These are phyloP conservation scores for Trematosphaeria pertusa DNA, from an alignment of 2,329 filamentous ascomycete species.

Conservation along the genomic window DNA sequence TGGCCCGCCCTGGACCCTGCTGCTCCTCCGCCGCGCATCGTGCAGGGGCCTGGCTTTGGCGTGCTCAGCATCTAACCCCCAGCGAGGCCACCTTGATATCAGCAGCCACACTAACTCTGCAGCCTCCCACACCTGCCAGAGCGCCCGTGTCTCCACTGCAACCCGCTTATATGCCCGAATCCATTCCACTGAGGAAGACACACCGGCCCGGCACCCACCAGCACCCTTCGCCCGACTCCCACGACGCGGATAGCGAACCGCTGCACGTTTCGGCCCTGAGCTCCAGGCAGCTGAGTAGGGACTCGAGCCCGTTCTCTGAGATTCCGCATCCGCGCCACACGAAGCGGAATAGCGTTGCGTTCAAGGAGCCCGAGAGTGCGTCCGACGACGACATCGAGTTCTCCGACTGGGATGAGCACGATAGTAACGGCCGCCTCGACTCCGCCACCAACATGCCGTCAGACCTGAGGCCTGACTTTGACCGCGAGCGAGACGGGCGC, in stretches of 20 bases:
- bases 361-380: conserved; percentile 27
- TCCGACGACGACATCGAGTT: conserved; percentile 47
- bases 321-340: conserved; percentile 17
- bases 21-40: conserved; percentile 1
- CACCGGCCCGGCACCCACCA: conserved; percentile 23
- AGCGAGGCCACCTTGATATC: conserved; percentile 14
- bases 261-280: conserved; percentile 24
- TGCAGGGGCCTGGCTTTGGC: no score
- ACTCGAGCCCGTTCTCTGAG: conserved; percentile 32
- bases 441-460: conserved; percentile 53
- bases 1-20: conserved; percentile 1
- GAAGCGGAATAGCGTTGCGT: conserved; percentile 9
- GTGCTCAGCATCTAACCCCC: conserved; percentile 6
- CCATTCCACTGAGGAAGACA: conserved; percentile 43
- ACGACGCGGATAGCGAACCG: neutral
- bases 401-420: conserved; percentile 55
- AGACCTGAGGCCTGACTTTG: conserved; percentile 54
- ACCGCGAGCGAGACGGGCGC: conserved; percentile 47
- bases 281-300: conserved; percentile 31
- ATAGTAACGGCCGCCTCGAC: conserved; percentile 10
- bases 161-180: conserved; percentile 47
- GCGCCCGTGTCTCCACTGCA: conserved; percentile 17
- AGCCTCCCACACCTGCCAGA: conserved; percentile 19
- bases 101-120: conserved; percentile 24
- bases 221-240: conserved; percentile 9